Base-by-base conservation (phyloP, 1,284 basidiomycete genomes). In the Anthracocystis panici-leucophaei region DNA sequence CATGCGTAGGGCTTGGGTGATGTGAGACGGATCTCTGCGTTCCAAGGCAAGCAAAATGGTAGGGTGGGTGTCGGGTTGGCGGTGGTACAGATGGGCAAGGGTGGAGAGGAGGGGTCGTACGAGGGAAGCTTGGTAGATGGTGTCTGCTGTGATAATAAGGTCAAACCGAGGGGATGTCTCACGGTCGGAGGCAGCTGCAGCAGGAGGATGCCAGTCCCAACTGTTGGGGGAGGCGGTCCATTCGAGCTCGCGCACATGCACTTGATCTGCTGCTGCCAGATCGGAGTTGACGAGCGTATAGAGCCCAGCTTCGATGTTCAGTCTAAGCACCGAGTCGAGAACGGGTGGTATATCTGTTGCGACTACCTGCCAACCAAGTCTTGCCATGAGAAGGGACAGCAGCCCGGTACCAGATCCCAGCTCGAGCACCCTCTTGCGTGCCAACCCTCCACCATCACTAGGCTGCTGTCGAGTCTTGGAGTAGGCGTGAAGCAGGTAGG, bases 91-190 rank as follows among this genome's bases (percentile, higher is more conserved):
- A 81, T 80, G 88, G 88, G 41, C 88, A 7, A 93, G 85, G n/a
- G 92, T 90, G 46, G 89, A 88, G 48, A 94, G 88, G 50, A 96
- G 89, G 0, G 92, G 92, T 18, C 88, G 82, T 31, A 91, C 85
- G 54, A 95, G 90, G 9, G 88, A 86, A 1, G 88, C 83, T 31
- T 88, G 86, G 84, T 95, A 96, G 57, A 95, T 87, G 0, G 94
- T 95, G 85, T 97, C 94, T 61, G 93, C 91, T 18, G 93, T 91
- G 61, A 93, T 85, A 72, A 96, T 91, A 67, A 94, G 88, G 86
- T 95, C 92, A 86, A 92, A 69, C 5, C 27, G 50, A 2, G 18
- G 18, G 1, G 42, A 23, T 18, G 14, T 9, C 10, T 23, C 2
- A 31, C 4, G 7, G 20, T 31, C n/a, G 5, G 31, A 20, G 3